Percentiles rank a stretch among this genome's conserved stretches.
Conservation (phyloP, 805 yeast genomes). For the Spathaspora girioi region DNA sequence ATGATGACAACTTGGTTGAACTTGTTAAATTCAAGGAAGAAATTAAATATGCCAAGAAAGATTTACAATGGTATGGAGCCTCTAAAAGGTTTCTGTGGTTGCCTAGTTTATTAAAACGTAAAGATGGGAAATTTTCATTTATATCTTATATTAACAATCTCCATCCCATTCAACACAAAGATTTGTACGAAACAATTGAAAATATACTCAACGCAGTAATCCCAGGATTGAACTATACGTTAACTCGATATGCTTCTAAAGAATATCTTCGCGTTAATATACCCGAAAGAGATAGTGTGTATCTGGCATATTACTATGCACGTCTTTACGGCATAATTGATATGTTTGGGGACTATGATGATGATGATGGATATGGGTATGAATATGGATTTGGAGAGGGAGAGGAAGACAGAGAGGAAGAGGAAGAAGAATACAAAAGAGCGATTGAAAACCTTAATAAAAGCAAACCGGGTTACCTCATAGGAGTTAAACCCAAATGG, state of each 20-base stretch:
- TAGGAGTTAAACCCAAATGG: constrained; percentile 5
- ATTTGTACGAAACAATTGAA: constrained; percentile 27
- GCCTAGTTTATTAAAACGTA: constrained; percentile 21
- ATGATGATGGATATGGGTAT: no score
- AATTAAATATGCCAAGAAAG: constrained; percentile 10
- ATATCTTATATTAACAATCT: constrained; percentile 41
- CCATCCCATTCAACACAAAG: constrained; percentile 24
- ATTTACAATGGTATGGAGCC: constrained; percentile 11
- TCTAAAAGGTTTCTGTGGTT: constrained; percentile 36
- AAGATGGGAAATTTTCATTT: constrained; percentile 11
- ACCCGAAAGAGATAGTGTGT: constrained; percentile 10
- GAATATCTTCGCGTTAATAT: constrained; percentile 12
- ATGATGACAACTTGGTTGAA: constrained; percentile 3
- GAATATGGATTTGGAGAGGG: no score
- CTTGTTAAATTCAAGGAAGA: constrained; percentile 9
- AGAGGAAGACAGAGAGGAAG: constrained; percentile 7
- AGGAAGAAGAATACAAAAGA: neutral
- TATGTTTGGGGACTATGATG: no score
- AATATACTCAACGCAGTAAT: constrained; percentile 23
- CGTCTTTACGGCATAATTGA: no score
- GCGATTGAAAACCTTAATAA: constrained; percentile 10
- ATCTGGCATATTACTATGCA: no score
- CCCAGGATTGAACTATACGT: constrained; percentile 30
- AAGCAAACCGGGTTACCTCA: constrained; percentile 6
- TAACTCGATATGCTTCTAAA: constrained; percentile 20